Percentiles rank a stretch among this genome's conserved stretches.
phyloP scores from a whole-genome alignment of 176 grass and related monocot species.

The Bolboschoenus planiculmis region DNA sequence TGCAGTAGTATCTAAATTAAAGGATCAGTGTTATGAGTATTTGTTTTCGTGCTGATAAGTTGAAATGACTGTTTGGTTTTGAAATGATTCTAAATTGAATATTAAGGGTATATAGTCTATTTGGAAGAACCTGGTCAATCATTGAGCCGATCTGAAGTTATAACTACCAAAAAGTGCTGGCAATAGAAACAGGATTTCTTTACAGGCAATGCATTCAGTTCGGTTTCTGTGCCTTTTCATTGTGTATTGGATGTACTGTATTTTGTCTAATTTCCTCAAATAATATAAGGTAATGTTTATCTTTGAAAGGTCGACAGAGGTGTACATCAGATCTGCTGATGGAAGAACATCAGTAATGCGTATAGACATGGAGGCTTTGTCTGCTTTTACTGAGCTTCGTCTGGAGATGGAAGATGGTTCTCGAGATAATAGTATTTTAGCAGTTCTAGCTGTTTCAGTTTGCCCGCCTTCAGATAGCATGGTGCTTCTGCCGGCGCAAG shows the following conservation, averaged over 20 bases:
- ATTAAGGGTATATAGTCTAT: neutral
- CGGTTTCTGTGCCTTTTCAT: neutral
- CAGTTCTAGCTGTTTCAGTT: conserved; percentile 56
- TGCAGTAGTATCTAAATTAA: neutral
- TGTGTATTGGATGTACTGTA: neutral
- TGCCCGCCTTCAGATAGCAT: conserved; percentile 28
- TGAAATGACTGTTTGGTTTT: neutral
- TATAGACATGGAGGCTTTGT: conserved; percentile 64
- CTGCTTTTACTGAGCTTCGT: conserved; percentile 69
- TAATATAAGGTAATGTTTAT: neutral
- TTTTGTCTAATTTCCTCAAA: neutral
- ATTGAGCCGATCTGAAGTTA: neutral
- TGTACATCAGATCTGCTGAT: conserved; percentile 44
- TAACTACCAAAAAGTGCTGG: neutral
- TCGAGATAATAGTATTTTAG: conserved; percentile 28
- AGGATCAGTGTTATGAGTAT: neutral
- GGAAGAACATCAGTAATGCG: conserved; percentile 39
- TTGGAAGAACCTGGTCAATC: neutral
- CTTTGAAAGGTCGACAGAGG: conserved; percentile 57
- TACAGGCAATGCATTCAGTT: neutral
- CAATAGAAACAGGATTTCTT: neutral
- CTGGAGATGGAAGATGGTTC: conserved; percentile 51
- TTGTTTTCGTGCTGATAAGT: neutral
- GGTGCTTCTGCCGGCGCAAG: conserved; percentile 46
- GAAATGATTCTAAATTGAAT: neutral